These are phyloP conservation scores for Fusarium clavum DNA, from an alignment of 2,329 filamentous ascomycete species.

Conservation along the genomic window DNA sequence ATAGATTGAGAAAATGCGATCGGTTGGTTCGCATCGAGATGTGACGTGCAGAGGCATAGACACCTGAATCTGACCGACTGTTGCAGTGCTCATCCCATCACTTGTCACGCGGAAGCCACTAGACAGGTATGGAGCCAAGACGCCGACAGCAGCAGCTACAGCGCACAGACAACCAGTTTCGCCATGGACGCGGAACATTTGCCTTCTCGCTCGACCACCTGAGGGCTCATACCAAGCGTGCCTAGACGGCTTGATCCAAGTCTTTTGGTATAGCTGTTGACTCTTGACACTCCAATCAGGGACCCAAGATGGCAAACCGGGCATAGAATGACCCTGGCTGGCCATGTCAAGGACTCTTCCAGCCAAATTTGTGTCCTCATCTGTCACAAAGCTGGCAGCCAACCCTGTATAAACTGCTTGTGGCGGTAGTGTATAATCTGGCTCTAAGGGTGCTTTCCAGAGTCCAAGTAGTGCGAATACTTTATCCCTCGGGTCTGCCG, in stretches of 20 bases:
- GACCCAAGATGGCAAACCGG: background rate
- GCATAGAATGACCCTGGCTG: background rate
- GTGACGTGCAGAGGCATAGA: background rate
- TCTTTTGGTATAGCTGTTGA: background rate
- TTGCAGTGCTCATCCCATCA: background rate
- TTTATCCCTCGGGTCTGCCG: constrained; percentile 8
- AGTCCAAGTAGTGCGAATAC: constrained; percentile 1
- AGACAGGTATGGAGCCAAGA: background rate
- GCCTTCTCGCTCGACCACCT: background rate
- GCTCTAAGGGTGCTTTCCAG: fast-evolving
- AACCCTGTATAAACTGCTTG: constrained; percentile 1
- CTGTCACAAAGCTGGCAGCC: background rate
- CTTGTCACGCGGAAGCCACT: fast-evolving
- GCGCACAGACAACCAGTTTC: background rate
- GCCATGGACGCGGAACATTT: background rate
- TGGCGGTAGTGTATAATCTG: background rate
- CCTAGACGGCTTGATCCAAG: background rate
- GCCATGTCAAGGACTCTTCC: background rate
- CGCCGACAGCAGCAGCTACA: background rate
- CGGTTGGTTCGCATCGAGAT: background rate
- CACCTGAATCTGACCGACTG: background rate
- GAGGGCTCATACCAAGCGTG: background rate
- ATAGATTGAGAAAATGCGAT: background rate
- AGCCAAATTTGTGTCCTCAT: fast-evolving
- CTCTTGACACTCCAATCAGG: constrained; percentile 3